phyloP scores from a whole-genome alignment of 2,329 filamentous ascomycete genomes.

The Arthrobotrys megalospora region DNA sequence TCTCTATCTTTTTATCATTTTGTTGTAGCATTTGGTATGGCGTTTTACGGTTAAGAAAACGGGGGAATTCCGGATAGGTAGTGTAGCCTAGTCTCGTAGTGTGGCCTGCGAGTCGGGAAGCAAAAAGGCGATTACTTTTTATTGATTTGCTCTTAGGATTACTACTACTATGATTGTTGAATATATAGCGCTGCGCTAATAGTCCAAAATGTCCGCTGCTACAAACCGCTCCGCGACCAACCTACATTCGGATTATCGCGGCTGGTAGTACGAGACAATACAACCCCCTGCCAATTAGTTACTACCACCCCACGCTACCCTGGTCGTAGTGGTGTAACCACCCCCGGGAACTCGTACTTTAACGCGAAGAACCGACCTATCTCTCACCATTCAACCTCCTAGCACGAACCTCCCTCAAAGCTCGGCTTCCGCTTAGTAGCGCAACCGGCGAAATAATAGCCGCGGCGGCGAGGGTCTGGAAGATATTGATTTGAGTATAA shows the following conservation, averaged over 20 bases:
- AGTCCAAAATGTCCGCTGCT: background rate
- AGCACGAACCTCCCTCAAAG: conserved; percentile 91
- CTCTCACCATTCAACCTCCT: conserved; percentile 83
- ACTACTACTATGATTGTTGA: background rate
- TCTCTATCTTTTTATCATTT: background rate
- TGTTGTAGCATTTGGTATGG: conserved; percentile 6
- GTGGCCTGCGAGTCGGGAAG: background rate
- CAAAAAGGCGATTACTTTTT: conserved; percentile 17
- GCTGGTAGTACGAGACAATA: no score
- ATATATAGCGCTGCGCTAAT: conserved; percentile 13
- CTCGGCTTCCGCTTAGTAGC: conserved; percentile 89
- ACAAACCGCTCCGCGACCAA: background rate
- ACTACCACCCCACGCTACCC: no score
- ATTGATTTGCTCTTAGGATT: background rate
- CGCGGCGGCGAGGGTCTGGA: conserved; percentile 85
- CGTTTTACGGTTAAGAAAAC: conserved; percentile 21
- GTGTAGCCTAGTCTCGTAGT: no score
- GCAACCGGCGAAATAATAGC: conserved; percentile 78
- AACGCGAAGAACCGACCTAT: conserved; percentile 65
- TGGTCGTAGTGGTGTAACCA: no score
- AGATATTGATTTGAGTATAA: conserved; percentile 91
- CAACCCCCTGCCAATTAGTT: no score
- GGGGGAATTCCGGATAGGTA: background rate
- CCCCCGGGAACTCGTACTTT: no score
- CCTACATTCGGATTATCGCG: no score